A percentile compares a stretch with the other conserved stretches of the same genome.
phyloP scores from a whole-genome alignment of 768 basidiomycete species.

The Hygrocybe punicea region DNA sequence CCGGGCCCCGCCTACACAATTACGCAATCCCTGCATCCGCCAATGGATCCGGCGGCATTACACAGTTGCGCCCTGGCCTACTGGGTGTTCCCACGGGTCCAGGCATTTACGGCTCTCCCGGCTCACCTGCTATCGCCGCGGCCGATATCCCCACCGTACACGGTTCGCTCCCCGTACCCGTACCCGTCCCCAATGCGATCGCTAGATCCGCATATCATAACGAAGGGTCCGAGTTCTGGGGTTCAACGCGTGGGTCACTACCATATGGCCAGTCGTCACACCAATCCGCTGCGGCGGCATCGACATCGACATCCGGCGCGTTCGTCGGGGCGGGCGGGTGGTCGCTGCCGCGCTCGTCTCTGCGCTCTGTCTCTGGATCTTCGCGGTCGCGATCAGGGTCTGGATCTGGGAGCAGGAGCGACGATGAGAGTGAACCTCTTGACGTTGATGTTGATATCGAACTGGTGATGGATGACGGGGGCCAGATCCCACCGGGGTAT shows the following conservation, averaged over 20 bases:
- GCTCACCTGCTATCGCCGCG: neutral
- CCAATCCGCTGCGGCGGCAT: conserved; percentile 12
- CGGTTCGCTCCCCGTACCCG: conserved; percentile 30
- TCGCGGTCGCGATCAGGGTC: conserved; percentile 32
- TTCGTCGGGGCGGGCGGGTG: conserved; percentile 39
- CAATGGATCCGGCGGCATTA: conserved; percentile 40
- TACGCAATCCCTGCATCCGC: conserved; percentile 48
- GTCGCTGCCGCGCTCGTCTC: conserved; percentile 54
- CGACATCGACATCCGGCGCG: conserved; percentile 21
- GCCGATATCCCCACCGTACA: neutral
- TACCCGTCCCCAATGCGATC: conserved; percentile 29
- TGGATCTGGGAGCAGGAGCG: conserved; percentile 28
- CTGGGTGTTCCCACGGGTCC: conserved; percentile 34
- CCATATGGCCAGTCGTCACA: conserved; percentile 27
- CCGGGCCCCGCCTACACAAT: conserved; percentile 64
- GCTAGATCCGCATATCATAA: conserved; percentile 3
- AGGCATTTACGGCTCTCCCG: conserved; percentile 9
- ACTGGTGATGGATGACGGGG: conserved; percentile 21
- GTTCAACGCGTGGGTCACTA: conserved; percentile 20
- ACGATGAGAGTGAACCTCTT: conserved; percentile 30
- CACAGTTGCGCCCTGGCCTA: conserved; percentile 60
- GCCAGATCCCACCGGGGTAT: conserved; percentile 5
- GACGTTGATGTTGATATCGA: conserved; percentile 28
- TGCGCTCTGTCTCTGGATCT: conserved; percentile 43
- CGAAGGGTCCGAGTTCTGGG: conserved; percentile 31